Evolutionary conservation across 78 protist genomes (phyloP).

Genomic region (Parvularia atlantis): DNA sequence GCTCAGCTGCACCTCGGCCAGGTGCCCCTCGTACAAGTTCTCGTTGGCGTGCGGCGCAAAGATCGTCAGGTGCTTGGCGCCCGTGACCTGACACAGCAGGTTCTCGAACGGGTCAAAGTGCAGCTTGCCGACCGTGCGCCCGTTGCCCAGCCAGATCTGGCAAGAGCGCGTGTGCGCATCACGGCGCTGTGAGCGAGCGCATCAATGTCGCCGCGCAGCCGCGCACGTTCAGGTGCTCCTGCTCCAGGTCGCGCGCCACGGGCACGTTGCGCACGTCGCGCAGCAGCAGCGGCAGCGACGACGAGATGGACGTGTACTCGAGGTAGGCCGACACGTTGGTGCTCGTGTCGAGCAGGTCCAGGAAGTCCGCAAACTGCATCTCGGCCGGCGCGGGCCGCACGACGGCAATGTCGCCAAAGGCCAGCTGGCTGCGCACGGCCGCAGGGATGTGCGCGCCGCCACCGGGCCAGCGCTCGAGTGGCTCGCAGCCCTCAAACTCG

Average conservation of each 20-base stretch:
- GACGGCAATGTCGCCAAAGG: not conserved
- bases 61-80: not conserved
- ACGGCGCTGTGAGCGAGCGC: too few species aligned
- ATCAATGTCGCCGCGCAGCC: too few species aligned
- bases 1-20: not conserved
- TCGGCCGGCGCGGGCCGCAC: constrained; percentile 4
- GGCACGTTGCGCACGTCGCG: too few species aligned
- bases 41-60: not conserved
- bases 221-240: too few species aligned
- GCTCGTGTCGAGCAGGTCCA: not conserved
- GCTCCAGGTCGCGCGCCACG: too few species aligned
- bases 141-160: constrained; percentile 5
- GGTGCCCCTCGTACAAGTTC: constrained; percentile 8
- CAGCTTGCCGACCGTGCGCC: not conserved
- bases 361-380: not conserved
- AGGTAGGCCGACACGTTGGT: too few species aligned
- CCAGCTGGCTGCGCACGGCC: not conserved
- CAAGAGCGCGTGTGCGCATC: too few species aligned
- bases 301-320: too few species aligned
- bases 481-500: constrained; percentile 7
- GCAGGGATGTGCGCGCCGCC: not conserved
- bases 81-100: not conserved
- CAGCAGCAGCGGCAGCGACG: too few species aligned
- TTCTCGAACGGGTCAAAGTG: constrained; percentile 14
- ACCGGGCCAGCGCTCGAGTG: not conserved